Base-by-base conservation (phyloP, 2,329 filamentous ascomycete genomes). In the Fusarium algeriense region DNA sequence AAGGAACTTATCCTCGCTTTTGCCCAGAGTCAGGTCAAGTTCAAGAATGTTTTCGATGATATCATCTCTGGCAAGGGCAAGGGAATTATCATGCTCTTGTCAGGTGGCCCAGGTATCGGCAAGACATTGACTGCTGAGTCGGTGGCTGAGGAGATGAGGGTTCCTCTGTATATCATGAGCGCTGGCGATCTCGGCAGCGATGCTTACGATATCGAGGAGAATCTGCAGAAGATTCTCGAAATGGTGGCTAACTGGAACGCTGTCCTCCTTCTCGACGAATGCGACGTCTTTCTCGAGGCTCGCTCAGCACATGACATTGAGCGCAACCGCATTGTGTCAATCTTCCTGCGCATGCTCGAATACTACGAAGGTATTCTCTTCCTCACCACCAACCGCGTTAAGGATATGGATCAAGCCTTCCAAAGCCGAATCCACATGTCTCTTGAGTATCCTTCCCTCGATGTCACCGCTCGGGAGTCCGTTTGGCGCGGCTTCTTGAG, bases 141-240 rank as follows among this genome's bases (percentile, higher is more conserved):
- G 2, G 83, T 88, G 5, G 85, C 86, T 2, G 86, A 88, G 77
- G 79, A 82, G 70, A 83, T 84, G 67, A 79, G 80, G 46, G 81
- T 83, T 41, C 87, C 86, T 3, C 80, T 88, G 9, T 87, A 87
- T 73, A 82, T 81, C 28, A 81, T 88, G 52, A 83, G 82, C 66
- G 91, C 91, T 0, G 92, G 92, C 34, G 92, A 94, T 76, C 85
- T 95, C 0, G 92, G 92, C 32, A 89, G 89, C 3, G 87, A 91
- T 58, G 87, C 90, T 0, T 85, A 86, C 64, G 86, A 86, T 19
- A 85, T 95, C 1, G 92, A 93, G 78, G 82, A 82, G 14, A 89
- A 90, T 72, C 85, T 93, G 1, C 30, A 59, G 1, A 67, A 63
- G 0, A 79, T 80, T 56, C 72, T 95, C 67, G 90, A 93, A 76